Conservation (phyloP, 2,329 filamentous ascomycete species). For the Cytospora mali region DNA sequence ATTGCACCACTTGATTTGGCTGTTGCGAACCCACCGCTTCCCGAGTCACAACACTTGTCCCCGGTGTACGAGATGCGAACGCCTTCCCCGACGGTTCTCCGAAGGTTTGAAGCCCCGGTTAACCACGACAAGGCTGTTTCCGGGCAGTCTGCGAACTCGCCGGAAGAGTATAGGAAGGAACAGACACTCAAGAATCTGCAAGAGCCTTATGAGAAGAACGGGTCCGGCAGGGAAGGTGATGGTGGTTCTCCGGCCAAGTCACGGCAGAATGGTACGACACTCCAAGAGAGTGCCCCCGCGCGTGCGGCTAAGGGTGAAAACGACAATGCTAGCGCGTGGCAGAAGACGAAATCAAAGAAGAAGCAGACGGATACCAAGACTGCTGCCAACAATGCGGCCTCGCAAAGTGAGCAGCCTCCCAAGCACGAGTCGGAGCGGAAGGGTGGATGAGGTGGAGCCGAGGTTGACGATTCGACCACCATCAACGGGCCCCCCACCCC, state of each 20-base stretch:
- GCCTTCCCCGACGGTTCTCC: conserved; percentile 65
- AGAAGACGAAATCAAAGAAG: conserved; percentile 60
- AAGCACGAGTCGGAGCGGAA: conserved; percentile 64
- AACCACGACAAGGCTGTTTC: conserved; percentile 28
- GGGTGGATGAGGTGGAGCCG: conserved; percentile 52
- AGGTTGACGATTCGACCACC: background rate
- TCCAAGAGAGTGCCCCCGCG: conserved; percentile 55
- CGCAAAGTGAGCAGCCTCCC: conserved; percentile 56
- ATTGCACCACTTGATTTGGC: conserved; percentile 61
- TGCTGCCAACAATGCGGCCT: conserved; percentile 41
- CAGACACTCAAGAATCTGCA: conserved; percentile 22
- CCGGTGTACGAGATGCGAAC: conserved; percentile 75
- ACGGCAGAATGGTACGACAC: conserved; percentile 42
- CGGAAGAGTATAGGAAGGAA: conserved; percentile 25
- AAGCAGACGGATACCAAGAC: conserved; percentile 54
- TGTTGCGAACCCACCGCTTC: conserved; percentile 46
- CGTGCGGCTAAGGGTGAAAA: conserved; percentile 58
- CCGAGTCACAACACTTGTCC: conserved; percentile 61
- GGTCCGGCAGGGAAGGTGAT: conserved; percentile 34
- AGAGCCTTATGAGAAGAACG: conserved; percentile 27
- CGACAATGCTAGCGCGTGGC: conserved; percentile 53
- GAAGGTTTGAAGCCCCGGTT: conserved; percentile 52
- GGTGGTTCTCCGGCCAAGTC: conserved; percentile 35
- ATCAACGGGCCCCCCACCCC: background rate
- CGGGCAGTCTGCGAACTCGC: conserved; percentile 23